Conservation (phyloP, 352 stramenopile species). For the Phytophthora lateralis region DNA sequence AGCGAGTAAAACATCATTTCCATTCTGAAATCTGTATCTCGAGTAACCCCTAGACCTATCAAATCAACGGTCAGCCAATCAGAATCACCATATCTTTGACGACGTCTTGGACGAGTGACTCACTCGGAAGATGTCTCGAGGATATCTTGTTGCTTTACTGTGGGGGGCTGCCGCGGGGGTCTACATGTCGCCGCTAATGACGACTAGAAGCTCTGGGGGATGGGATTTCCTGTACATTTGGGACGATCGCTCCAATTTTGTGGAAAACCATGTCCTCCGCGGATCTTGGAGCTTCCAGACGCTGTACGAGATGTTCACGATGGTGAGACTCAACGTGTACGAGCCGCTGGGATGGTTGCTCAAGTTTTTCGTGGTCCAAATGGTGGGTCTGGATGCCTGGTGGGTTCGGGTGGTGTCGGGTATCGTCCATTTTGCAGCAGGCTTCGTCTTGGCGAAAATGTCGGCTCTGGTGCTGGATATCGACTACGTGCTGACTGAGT, state of each 20-base stretch:
- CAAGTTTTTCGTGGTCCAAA: constrained; percentile 46
- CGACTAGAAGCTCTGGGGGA: background rate
- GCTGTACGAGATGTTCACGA: constrained; percentile 45
- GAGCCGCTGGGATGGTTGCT: constrained; percentile 63
- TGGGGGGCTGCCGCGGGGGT: background rate
- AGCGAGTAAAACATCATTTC: too few species aligned
- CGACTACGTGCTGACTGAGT: constrained; percentile 11
- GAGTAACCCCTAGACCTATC: constrained; percentile 5
- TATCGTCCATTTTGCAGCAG: constrained; percentile 41
- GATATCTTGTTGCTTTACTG: constrained; percentile 7
- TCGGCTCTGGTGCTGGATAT: constrained; percentile 31
- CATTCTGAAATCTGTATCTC: too few species aligned
- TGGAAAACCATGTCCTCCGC: constrained; percentile 48
- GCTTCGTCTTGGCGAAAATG: constrained; percentile 24
- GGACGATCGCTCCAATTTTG: constrained; percentile 62
- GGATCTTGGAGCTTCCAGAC: constrained; percentile 25
- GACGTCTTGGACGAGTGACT: background rate
- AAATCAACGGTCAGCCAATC: constrained; percentile 7
- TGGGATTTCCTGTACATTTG: constrained; percentile 57
- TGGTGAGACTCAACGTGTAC: constrained; percentile 59
- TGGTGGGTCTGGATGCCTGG: constrained; percentile 36
- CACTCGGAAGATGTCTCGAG: background rate
- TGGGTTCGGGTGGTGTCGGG: constrained; percentile 49
- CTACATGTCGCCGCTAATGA: constrained; percentile 14
- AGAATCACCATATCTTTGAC: background rate